phyloP scores from a whole-genome alignment of 495 filamentous ascomycete genomes.

The Daldinia decipiens region DNA sequence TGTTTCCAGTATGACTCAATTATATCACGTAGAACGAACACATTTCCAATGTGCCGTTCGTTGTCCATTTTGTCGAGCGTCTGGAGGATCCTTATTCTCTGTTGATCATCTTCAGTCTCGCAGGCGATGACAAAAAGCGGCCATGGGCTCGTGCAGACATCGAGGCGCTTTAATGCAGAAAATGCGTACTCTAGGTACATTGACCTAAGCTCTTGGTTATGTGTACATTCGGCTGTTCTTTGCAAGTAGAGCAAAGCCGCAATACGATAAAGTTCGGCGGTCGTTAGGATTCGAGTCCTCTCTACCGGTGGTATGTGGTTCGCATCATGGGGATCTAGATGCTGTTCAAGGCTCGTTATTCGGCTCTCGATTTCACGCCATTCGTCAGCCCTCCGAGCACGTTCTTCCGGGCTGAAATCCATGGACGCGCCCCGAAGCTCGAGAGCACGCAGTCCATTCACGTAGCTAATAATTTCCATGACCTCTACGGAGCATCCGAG shows the following conservation, averaged over 20 bases:
- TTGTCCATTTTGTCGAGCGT: conserved; percentile 49
- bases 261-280: conserved; percentile 51
- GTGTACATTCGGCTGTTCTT: conserved; percentile 40
- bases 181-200: conserved; percentile 46
- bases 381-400: conserved; percentile 33
- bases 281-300: conserved; percentile 43
- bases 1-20: conserved; percentile 53
- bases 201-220: conserved; percentile 41
- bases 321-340: conserved; percentile 37
- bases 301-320: conserved; percentile 34
- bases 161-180: conserved; percentile 35
- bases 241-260: conserved; percentile 49
- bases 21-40: conserved; percentile 50
- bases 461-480: conserved; percentile 48
- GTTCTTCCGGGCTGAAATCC: conserved; percentile 29
- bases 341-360: conserved; percentile 41
- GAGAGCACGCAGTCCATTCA: conserved; percentile 46
- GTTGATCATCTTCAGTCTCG: conserved; percentile 49
- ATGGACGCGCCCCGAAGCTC: conserved; percentile 34
- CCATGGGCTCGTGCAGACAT: conserved; percentile 52
- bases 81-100: conserved; percentile 48
- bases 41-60: conserved; percentile 50
- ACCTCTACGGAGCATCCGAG: conserved; percentile 51
- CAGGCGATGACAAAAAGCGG: conserved; percentile 52
- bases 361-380: conserved; percentile 41